Evolutionary conservation across 2,329 filamentous ascomycete species (phyloP).

Genomic region (Trichoderma guizhouense): DNA sequence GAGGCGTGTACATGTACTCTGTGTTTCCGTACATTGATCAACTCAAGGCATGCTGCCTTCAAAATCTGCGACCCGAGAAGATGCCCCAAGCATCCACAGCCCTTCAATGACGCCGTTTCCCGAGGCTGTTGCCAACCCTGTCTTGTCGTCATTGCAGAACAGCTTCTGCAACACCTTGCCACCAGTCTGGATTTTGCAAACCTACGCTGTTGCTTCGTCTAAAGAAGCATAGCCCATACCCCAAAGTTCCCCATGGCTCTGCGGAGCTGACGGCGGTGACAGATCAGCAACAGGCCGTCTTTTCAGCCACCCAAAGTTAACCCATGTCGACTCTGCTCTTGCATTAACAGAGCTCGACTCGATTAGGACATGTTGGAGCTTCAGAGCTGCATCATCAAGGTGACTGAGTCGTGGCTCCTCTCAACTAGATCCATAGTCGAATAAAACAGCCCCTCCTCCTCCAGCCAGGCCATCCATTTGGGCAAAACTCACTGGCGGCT

Average conservation of each 20-base stretch:
- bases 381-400: not conserved
- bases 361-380: not conserved
- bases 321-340: not conserved
- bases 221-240: constrained; percentile 8
- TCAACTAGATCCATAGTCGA: not conserved
- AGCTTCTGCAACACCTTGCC: not conserved
- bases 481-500: constrained; percentile 1
- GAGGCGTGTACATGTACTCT: not conserved
- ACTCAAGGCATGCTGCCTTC: not conserved
- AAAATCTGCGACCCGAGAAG: not conserved
- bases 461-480: constrained; percentile 2
- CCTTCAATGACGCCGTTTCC: not conserved
- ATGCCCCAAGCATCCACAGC: not conserved
- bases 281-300: constrained; percentile 15
- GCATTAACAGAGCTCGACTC: not conserved
- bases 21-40: not conserved
- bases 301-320: constrained; percentile 14
- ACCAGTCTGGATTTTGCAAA: not conserved
- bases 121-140: not conserved
- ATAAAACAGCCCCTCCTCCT: not conserved
- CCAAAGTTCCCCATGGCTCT: constrained; percentile 3
- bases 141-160: not conserved
- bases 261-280: constrained; percentile 16
- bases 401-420: not conserved
- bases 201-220: not conserved